Conservation (phyloP, 2,329 filamentous ascomycete species). For the Chrysosporium keratinophilum region DNA sequence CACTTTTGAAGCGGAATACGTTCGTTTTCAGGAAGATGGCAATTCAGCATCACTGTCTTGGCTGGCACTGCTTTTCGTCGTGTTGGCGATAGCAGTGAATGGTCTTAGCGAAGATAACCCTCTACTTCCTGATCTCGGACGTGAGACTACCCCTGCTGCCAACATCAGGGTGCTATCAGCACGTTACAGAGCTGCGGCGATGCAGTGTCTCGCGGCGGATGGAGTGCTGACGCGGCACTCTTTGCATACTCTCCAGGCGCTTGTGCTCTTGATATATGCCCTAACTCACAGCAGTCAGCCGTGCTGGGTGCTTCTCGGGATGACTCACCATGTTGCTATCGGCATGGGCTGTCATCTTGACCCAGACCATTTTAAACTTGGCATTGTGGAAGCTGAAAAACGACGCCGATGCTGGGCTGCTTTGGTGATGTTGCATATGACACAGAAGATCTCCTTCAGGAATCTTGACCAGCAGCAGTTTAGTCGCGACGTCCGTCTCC, state of each 20-base stretch:
- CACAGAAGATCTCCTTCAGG: slow-evolving; percentile 31
- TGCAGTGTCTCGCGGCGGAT: slow-evolving; percentile 33
- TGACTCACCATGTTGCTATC: slow-evolving; percentile 33
- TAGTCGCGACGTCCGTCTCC: slow-evolving; percentile 25
- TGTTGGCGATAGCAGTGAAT: slow-evolving; percentile 32
- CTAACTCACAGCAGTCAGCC: slow-evolving; percentile 28
- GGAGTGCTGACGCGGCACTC: slow-evolving; percentile 31
- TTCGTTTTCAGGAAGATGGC: slow-evolving; percentile 29
- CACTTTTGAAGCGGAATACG: slow-evolving; percentile 33
- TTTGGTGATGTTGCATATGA: slow-evolving; percentile 33
- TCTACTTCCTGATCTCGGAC: slow-evolving; percentile 29
- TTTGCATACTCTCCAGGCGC: slow-evolving; percentile 32
- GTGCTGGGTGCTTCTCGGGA: slow-evolving; percentile 33
- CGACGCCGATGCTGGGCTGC: slow-evolving; percentile 33
- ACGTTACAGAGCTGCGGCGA: slow-evolving; percentile 30
- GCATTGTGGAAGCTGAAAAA: slow-evolving; percentile 30
- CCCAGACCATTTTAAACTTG: slow-evolving; percentile 28
- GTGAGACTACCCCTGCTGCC: slow-evolving; percentile 28
- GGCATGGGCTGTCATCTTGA: slow-evolving; percentile 36
- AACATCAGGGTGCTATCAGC: slow-evolving; percentile 31
- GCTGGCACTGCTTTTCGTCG: slow-evolving; percentile 33
- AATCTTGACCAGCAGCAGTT: slow-evolving; percentile 26
- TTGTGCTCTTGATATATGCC: slow-evolving; percentile 34
- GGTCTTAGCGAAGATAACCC: slow-evolving; percentile 30
- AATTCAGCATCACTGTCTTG: slow-evolving; percentile 29